phyloP scores from a whole-genome alignment of 164 flowering plant genomes.

The Tinospora cordifolia region DNA sequence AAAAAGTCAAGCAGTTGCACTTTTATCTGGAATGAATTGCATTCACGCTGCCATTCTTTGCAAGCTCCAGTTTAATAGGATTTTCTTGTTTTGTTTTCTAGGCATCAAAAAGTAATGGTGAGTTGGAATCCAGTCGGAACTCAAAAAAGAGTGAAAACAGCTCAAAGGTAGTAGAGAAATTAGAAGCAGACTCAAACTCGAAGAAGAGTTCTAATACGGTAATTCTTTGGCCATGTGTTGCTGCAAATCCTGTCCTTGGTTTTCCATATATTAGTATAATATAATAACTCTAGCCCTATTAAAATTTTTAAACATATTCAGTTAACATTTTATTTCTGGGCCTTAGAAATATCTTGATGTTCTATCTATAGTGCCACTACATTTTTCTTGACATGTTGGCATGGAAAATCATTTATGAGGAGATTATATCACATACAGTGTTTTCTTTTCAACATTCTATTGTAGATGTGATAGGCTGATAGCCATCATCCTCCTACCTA shows the following conservation, averaged over 20 bases:
- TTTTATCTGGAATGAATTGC: neutral
- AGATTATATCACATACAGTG: neutral
- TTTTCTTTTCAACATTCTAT: neutral
- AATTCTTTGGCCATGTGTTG: slow-evolving; percentile 11
- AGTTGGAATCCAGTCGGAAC: slow-evolving; percentile 32
- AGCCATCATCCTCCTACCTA: no score
- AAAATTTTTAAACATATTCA: neutral
- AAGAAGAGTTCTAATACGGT: slow-evolving; percentile 46
- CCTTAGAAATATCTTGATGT: slow-evolving; percentile 1
- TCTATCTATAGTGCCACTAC: neutral
- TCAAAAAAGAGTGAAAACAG: slow-evolving; percentile 32
- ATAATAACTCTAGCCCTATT: neutral
- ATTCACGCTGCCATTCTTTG: neutral
- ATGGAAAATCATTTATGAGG: neutral
- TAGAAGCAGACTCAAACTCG: slow-evolving; percentile 26
- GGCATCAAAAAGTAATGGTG: slow-evolving; percentile 25
- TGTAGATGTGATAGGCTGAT: neutral
- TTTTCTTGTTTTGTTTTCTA: slow-evolving; percentile 21
- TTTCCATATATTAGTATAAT: neutral
- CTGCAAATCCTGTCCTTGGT: neutral
- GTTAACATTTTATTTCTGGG: neutral
- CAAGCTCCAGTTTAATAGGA: neutral
- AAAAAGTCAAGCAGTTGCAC: no score
- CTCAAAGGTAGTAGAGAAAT: slow-evolving; percentile 17
- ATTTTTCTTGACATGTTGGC: neutral